phyloP scores from a whole-genome alignment of 1,139 yeast genomes.

The Nakaseomyces bracarensis region DNA sequence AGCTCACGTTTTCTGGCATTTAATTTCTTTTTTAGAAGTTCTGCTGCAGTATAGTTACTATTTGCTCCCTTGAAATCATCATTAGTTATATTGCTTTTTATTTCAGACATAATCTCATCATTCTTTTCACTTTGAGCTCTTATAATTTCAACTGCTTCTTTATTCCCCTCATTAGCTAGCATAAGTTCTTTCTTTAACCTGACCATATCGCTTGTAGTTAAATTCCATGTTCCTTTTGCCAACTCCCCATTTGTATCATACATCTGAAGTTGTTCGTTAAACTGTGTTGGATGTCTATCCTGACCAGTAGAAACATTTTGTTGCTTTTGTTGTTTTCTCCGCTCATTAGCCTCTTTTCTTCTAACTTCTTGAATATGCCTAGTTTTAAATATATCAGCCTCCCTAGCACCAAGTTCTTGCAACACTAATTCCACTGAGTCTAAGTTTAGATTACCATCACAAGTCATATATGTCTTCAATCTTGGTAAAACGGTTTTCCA shows the following conservation, averaged over 20 bases:
- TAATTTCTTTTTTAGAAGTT: slow-evolving; percentile 35
- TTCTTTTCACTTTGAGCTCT: slow-evolving; percentile 35
- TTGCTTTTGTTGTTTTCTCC: slow-evolving; percentile 44
- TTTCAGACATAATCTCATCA: slow-evolving; percentile 20
- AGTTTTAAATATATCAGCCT: slow-evolving; percentile 67
- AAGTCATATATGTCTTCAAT: slow-evolving; percentile 71
- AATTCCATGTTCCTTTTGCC: slow-evolving; percentile 53
- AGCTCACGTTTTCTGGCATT: slow-evolving; percentile 24
- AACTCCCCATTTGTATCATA: slow-evolving; percentile 60
- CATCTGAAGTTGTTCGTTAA: slow-evolving; percentile 68
- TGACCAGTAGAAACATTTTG: slow-evolving; percentile 50
- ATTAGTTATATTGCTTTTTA: slow-evolving; percentile 26
- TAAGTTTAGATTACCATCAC: slow-evolving; percentile 77
- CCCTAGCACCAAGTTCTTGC: slow-evolving; percentile 58
- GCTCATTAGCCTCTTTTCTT: slow-evolving; percentile 52
- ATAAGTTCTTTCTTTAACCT: slow-evolving; percentile 58
- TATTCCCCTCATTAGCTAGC: slow-evolving; percentile 67
- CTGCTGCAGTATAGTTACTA: slow-evolving; percentile 37
- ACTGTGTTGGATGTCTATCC: slow-evolving; percentile 68
- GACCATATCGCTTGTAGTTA: slow-evolving; percentile 67
- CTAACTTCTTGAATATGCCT: slow-evolving; percentile 62
- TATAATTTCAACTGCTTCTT: slow-evolving; percentile 59
- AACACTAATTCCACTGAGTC: slow-evolving; percentile 68
- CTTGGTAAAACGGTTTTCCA: slow-evolving; percentile 72
- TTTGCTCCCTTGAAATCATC: slow-evolving; percentile 33